These are phyloP conservation scores for Dinochytrium kinnereticum DNA, from an alignment of 371 early-diverging fungal genomes.

Conservation along the genomic window DNA sequence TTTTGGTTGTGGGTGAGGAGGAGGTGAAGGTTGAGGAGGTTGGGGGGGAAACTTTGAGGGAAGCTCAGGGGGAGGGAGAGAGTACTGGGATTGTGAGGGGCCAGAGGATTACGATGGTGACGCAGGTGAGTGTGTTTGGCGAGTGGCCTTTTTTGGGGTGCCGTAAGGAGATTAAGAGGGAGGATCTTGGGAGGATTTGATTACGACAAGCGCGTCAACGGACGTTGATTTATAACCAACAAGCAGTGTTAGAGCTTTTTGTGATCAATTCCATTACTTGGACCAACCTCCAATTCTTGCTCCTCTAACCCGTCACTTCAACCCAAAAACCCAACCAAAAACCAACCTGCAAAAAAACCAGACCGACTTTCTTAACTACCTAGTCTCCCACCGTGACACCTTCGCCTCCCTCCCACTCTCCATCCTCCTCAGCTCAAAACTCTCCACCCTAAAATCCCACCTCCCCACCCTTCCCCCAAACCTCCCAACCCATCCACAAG, in stretches of 20 bases:
- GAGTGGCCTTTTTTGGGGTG: background rate
- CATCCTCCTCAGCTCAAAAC: conserved; percentile 18
- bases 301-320: too few species aligned
- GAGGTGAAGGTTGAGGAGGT: background rate
- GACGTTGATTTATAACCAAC: too few species aligned
- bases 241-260: too few species aligned
- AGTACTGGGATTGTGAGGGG: conserved; percentile 3
- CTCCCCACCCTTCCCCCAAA: background rate
- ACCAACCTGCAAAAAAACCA: background rate
- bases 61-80: background rate
- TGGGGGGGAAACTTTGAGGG: background rate
- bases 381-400: conserved; percentile 29
- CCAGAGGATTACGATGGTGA: conserved; percentile 35
- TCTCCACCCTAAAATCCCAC: background rate
- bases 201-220: too few species aligned
- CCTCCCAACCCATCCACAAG: background rate
- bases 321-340: too few species aligned
- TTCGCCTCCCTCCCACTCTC: conserved; percentile 1
- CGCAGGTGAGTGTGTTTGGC: conserved; percentile 25
- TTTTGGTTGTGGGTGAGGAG: conserved; percentile 31
- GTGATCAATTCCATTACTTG: too few species aligned
- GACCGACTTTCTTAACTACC: conserved; percentile 45
- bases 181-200: too few species aligned
- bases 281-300: too few species aligned
- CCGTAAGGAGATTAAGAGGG: too few species aligned